Percentiles rank a stretch among this genome's conserved stretches.
phyloP scores from a whole-genome alignment of 2,329 filamentous ascomycete genomes.

The Chalaropsis ovoidea region DNA sequence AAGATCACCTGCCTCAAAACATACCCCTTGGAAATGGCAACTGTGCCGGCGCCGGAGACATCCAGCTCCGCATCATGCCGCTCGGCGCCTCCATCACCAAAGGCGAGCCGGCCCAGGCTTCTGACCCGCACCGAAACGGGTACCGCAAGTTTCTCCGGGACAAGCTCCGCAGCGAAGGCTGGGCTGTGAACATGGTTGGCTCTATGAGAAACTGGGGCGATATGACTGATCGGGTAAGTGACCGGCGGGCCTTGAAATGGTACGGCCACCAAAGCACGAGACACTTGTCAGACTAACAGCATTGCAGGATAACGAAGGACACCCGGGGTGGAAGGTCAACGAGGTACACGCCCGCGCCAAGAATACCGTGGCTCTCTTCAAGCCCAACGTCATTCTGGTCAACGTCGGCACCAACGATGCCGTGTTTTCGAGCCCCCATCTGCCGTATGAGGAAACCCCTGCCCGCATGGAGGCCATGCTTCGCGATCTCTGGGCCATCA shows the following conservation, averaged over 20 bases:
- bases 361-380: slow-evolving; percentile 15
- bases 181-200: slow-evolving; percentile 36
- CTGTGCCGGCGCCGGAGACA: slow-evolving; percentile 16
- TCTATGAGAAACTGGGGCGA: slow-evolving; percentile 32
- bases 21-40: background rate
- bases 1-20: background rate
- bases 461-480: slow-evolving; percentile 27
- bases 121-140: slow-evolving; percentile 30
- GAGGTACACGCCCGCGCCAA: slow-evolving; percentile 16
- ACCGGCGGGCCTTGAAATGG: background rate
- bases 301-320: slow-evolving; percentile 27
- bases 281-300: too few relatives aligned
- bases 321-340: slow-evolving; percentile 24
- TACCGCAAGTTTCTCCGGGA: slow-evolving; percentile 33
- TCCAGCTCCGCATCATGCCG: slow-evolving; percentile 32
- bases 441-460: slow-evolving; percentile 13
- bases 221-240: slow-evolving; percentile 30
- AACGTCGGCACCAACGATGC: slow-evolving; percentile 29
- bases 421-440: slow-evolving; percentile 10
- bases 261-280: background rate
- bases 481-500: slow-evolving; percentile 24
- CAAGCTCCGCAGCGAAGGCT: slow-evolving; percentile 30
- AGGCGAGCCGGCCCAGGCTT: slow-evolving; percentile 28
- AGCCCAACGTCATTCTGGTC: slow-evolving; percentile 28
- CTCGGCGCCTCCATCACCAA: slow-evolving; percentile 33